These are phyloP conservation scores for Hydnomerulius pinastri DNA, from an alignment of 768 basidiomycete species.

Conservation along the genomic window DNA sequence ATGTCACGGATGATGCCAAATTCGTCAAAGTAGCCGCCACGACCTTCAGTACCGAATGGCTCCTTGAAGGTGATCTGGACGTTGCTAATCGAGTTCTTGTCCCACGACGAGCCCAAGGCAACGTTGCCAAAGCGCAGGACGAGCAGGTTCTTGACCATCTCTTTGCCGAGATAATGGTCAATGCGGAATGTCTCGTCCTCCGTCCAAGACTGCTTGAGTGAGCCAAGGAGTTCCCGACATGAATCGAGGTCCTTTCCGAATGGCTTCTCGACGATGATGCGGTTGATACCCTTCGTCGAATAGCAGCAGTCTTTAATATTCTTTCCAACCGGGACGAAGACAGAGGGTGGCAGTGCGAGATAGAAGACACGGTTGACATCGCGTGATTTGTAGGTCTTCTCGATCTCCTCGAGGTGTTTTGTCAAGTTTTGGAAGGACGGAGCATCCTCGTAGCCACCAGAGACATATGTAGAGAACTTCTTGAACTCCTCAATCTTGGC, in stretches of 20 bases:
- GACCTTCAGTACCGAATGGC: slow-evolving; percentile 98
- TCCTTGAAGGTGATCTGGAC: slow-evolving; percentile 99
- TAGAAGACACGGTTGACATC: slow-evolving; percentile 89
- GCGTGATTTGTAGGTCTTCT: slow-evolving; percentile 63
- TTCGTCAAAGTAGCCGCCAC: slow-evolving; percentile 99
- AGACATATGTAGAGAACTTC: slow-evolving; percentile 72
- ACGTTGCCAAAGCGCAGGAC: slow-evolving; percentile 95
- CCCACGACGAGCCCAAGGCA: slow-evolving; percentile 86
- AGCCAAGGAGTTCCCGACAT: slow-evolving; percentile 71
- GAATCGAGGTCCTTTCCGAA: slow-evolving; percentile 95
- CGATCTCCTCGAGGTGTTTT: slow-evolving; percentile 75
- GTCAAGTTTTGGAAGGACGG: slow-evolving; percentile 77
- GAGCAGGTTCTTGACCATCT: slow-evolving; percentile 99
- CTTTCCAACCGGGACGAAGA: slow-evolving; percentile 88
- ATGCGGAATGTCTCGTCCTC: slow-evolving; percentile 99
- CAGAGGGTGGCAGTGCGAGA: slow-evolving; percentile 95
- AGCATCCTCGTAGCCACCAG: slow-evolving; percentile 87
- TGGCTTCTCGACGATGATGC: slow-evolving; percentile 97
- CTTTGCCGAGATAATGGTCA: slow-evolving; percentile 99
- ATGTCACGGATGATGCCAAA: slow-evolving; percentile 99
- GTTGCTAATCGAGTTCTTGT: slow-evolving; percentile 94
- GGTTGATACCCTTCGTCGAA: slow-evolving; percentile 68
- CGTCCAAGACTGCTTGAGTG: slow-evolving; percentile 85
- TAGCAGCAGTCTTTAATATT: slow-evolving; percentile 86
- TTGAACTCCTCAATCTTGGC: slow-evolving; percentile 83